Percentiles rank a stretch among this genome's conserved stretches.
phyloP scores from a whole-genome alignment of 148 eudicot genomes.

The Silene latifolia region DNA sequence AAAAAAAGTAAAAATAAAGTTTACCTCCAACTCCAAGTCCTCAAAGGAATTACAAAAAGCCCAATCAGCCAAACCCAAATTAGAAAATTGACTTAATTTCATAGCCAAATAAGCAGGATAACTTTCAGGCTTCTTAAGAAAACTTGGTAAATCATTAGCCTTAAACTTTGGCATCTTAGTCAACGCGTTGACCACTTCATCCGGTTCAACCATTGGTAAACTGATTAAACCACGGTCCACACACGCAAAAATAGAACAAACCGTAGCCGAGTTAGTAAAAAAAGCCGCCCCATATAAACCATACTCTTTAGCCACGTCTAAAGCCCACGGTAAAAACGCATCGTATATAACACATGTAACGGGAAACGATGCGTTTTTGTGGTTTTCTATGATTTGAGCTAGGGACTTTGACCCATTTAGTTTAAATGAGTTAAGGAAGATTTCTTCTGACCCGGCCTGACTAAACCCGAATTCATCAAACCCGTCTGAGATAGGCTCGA shows the following conservation, averaged over 20 bases:
- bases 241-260: conserved; percentile 39
- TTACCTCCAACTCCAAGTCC: conserved; percentile 54
- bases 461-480: conserved; percentile 29
- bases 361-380: conserved; percentile 26
- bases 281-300: conserved; percentile 49
- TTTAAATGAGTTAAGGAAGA: conserved; percentile 38
- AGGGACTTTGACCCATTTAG: conserved; percentile 42
- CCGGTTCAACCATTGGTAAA: conserved; percentile 32
- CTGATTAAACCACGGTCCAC: conserved; percentile 33
- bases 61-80: conserved; percentile 47
- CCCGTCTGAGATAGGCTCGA: conserved; percentile 66
- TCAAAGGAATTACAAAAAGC: conserved; percentile 49
- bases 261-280: conserved; percentile 58
- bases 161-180: conserved; percentile 40
- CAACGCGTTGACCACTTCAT: conserved; percentile 29
- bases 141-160: conserved; percentile 36
- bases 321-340: conserved; percentile 63
- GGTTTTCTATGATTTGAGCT: conserved; percentile 28
- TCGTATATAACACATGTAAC: conserved; percentile 53
- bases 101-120: conserved; percentile 62
- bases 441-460: conserved; percentile 23
- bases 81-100: conserved; percentile 53
- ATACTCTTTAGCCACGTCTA: conserved; percentile 53
- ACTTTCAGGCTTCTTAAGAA: conserved; percentile 45
- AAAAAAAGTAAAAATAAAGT: no score